Conservation (phyloP, 208 protist genomes). For the Entamoeba invadens region DNA sequence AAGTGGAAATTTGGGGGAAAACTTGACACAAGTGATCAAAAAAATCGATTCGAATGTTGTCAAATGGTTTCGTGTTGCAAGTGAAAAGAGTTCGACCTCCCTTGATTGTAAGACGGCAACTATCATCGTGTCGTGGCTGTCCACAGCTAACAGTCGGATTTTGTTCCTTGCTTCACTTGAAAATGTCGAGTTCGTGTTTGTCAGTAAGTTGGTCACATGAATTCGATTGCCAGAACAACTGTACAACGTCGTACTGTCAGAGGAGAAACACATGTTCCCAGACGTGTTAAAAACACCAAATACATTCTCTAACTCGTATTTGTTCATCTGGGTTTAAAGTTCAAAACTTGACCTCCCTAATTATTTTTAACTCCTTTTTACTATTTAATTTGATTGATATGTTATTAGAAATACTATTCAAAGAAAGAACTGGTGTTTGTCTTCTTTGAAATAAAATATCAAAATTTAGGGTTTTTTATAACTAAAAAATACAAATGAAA, state of each 20-base stretch:
- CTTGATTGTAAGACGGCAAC: not conserved
- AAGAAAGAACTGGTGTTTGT: too few relatives aligned
- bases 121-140: not conserved
- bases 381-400: too few relatives aligned
- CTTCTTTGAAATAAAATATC: too few relatives aligned
- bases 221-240: not conserved
- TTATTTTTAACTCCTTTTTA: too few relatives aligned
- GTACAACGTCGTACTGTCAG: not conserved
- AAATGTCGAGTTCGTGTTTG: not conserved
- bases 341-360: too few relatives aligned
- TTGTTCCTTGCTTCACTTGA: not conserved
- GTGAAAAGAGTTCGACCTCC: not conserved
- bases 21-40: not conserved
- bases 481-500: too few relatives aligned
- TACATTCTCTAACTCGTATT: not conserved
- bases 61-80: not conserved
- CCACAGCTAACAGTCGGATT: not conserved
- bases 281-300: not conserved
- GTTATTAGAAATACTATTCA: too few relatives aligned
- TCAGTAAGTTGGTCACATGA: not conserved
- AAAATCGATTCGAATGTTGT: not conserved
- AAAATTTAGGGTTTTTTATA: too few relatives aligned
- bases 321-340: too few relatives aligned
- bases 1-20: not conserved
- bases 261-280: not conserved